Base-by-base conservation (phyloP, 805 yeast species). In the Candida xyloterini region DNA sequence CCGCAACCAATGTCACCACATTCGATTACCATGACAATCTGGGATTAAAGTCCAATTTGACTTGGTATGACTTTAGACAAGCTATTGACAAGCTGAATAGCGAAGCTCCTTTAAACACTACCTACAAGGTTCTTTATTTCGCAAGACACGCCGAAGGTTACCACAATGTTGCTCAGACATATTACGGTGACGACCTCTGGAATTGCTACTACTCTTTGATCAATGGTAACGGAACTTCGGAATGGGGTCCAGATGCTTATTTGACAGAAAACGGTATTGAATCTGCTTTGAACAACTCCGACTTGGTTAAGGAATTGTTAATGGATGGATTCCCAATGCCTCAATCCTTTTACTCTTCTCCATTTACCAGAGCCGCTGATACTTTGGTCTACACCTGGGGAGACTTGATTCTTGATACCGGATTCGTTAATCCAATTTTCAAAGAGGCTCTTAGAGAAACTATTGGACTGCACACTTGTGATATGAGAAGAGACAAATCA, bases 61-160 rank as follows among this genome's bases (percentile, higher is more conserved):
- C 33, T 15, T 30, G 33, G 33, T 30, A 10, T 7, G 15, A 30
- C 14, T 30, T 30, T 15, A 30, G 15, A 15, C 25, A 30, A 8
- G 13, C 33, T 5, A 30, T 30, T 30, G 33, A 30, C 4, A n/a
- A 20, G 25, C 25, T 30, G 14, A 30, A 30, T n/a, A 21, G 25
- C 7, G 33, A 30, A 6, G 33, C 33, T 5, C 33, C 33, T 20
- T 10, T n/a, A 13, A 20, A 20, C n/a, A 30, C 25, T 18, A 20
- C 33, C 33, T 30, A 30, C 14, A 30, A 30, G 14, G 33, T 30
- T 7, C 6, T 30, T 7, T 30, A 11, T 24, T 30, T 30, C 15
- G 33, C 15, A 4, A 30, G 33, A 30, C 33, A 30, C 13, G 33
- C 33, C 18, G 33, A 30, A n/a, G 33, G 33, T 11, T 30, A 30